Evolutionary conservation across 2,329 filamentous ascomycete genomes (phyloP).

Genomic region (Penicillium olsonii): DNA sequence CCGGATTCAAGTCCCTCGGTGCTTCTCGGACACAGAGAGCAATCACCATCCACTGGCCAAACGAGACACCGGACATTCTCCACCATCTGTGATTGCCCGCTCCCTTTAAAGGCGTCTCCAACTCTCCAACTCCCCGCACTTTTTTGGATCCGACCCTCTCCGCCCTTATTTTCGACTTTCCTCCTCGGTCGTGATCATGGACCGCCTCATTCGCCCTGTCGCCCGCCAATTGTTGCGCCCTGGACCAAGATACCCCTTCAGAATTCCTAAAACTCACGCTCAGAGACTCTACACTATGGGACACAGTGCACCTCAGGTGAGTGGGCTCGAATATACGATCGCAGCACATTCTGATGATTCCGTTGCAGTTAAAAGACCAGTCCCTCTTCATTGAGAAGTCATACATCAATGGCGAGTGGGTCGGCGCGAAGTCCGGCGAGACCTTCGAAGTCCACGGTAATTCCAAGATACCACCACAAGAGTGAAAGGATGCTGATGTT

Average conservation of each 20-base stretch:
- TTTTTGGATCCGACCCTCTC: conserved; percentile 10
- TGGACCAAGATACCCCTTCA: conserved; percentile 37
- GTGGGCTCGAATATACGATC: not conserved
- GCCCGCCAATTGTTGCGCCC: conserved; percentile 39
- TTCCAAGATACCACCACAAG: conserved; percentile 1
- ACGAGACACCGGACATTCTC: not conserved
- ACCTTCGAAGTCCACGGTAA: conserved; percentile 82
- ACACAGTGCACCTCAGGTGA: conserved; percentile 43
- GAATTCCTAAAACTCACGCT: conserved; percentile 34
- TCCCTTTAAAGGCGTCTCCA: conserved; percentile 19
- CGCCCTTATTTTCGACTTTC: conserved; percentile 10
- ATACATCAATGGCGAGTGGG: conserved; percentile 93
- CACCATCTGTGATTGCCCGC: conserved; percentile 1
- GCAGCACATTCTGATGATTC: conserved; percentile 3
- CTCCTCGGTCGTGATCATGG: conserved; percentile 28
- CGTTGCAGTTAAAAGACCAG: conserved; percentile 69
- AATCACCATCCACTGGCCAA: conserved; percentile 20
- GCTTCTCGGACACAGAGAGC: conserved; percentile 25
- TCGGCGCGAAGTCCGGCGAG: conserved; percentile 79
- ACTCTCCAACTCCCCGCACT: conserved; percentile 20
- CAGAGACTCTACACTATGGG: conserved; percentile 45
- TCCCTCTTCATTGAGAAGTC: conserved; percentile 81
- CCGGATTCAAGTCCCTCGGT: conserved; percentile 22
- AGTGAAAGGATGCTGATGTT: not conserved
- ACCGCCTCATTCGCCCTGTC: conserved; percentile 37